Evolutionary conservation across 352 stramenopile genomes (phyloP), one percentile per base, ranked within the genome.

Genomic region (Phytophthora pisi): DNA sequence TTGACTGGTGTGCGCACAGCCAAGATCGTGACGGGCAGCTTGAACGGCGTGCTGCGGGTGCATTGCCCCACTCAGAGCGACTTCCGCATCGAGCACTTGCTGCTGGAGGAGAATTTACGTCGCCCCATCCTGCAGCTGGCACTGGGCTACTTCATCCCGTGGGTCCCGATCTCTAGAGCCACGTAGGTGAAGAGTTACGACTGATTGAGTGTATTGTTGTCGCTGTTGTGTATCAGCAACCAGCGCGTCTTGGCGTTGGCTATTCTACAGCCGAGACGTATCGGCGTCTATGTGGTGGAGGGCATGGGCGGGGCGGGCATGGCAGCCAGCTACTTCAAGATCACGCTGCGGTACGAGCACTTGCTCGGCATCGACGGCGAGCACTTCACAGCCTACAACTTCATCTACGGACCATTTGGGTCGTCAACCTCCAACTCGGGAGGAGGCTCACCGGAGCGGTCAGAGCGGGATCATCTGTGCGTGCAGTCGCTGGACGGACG

Each of bases 301-400:
- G 83, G 74, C 16, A 70, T 93, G 24, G 90, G 87, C n/a, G 90
- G 89, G 26, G 78, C 72, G 31, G 87, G 89, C 45, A 80, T 91
- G 80, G 55, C 77, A 0, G 87, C 89, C 8, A 94, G 79, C 68
- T 97, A 96, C 75, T 95, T 93, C 68, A 88, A 90, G 45, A 68
- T 97, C 49, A 77, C 83, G 15, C 82, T 88, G 42, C 78, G 83
- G 20, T 98, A 97, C 66, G 82, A 96, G 61, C 91, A 98, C 66
- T 57, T 86, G 26, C 78, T 97, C 23, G 91, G 91, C 24, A 75
- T 95, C 61, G 90, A 97, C 52, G 90, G 90, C n/a, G 79, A 90
- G 62, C 89, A 96, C 60, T 98, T 98, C 57, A 97, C 91, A 36
- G 88, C 92, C 1, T 97, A 82, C 79, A 98, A 97, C 61, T 95